phyloP scores from a whole-genome alignment of 2,329 filamentous ascomycete genomes.

The Ascochyta rabiei region DNA sequence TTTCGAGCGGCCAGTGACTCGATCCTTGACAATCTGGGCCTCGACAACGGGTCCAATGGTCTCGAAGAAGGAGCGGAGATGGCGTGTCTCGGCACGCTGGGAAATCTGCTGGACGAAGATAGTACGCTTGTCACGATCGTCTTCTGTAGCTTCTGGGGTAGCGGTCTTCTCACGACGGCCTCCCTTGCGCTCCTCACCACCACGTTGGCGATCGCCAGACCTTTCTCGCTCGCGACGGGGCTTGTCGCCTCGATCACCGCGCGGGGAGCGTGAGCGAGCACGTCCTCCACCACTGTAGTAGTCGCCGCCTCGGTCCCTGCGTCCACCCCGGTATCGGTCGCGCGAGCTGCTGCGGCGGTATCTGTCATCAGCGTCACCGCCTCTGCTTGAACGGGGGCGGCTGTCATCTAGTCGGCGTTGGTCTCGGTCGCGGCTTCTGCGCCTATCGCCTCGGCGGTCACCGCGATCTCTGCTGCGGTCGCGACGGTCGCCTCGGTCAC shows the following conservation, averaged over 20 bases:
- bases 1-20: conserved; percentile 95
- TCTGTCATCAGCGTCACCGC: conserved; percentile 48
- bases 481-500: conserved; percentile 38
- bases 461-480: conserved; percentile 38
- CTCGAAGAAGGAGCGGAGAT: conserved; percentile 94
- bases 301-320: conserved; percentile 46
- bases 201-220: conserved; percentile 54
- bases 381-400: conserved; percentile 40
- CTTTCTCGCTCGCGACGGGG: conserved; percentile 61
- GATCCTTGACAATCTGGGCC: conserved; percentile 97
- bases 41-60: conserved; percentile 94
- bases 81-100: conserved; percentile 86
- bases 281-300: conserved; percentile 48
- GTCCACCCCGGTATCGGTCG: conserved; percentile 37
- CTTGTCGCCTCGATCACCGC: conserved; percentile 48
- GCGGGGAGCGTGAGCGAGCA: conserved; percentile 47
- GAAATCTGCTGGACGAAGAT: conserved; percentile 99
- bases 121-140: conserved; percentile 94
- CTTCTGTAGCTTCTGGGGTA: conserved; percentile 82
- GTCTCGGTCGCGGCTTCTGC: conserved; percentile 42
- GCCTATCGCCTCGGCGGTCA: conserved; percentile 40
- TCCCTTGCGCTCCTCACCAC: conserved; percentile 45
- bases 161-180: conserved; percentile 52
- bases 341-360: conserved; percentile 34
- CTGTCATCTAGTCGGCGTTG: conserved; percentile 39